Evolutionary conservation across 371 early-diverging fungal genomes (phyloP), one percentile per base, ranked within the genome.

Genomic region (Mortierella sp.): DNA sequence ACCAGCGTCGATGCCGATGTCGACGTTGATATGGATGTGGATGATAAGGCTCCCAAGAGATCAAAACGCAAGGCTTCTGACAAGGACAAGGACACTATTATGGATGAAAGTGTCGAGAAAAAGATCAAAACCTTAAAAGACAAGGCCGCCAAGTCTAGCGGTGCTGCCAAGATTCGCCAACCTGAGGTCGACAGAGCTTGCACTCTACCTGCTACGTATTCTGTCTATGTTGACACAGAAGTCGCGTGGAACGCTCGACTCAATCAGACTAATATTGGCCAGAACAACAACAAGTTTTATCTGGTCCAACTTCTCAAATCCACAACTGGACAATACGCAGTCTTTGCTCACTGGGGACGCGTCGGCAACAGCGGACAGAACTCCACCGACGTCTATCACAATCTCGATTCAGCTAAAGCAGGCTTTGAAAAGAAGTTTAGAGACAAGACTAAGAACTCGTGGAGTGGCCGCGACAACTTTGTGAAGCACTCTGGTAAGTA

Each of bases 231-330:
- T 20, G 88, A 87, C 26, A 59, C 49, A 32, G 85, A 73, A 11
- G 72, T 73, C 16, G 83, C 84, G 11, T 89, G 86, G 85, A 88
- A 92, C 66, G 87, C 86, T 20, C 84, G 89, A 73, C 75, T 92
- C 68, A 92, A 91, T 73, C 91, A 90, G 68, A 91, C 92, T 37
- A 83, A 92, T 60, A 88, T 92, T 65, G 67, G 70, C n/a, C 64
- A 43, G 30, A 92, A 92, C 84, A 90, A 88, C 85, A 92, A 92
- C 87, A 92, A 92, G 76, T 92, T 90, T 63, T 92, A 89, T 73
- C 59, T 89, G 64, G 84, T 91, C 68, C 92, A 92, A 71, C 78
- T 92, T 20, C 73, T 91, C 54, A 76, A 84, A 62, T 24, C 64
- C 43, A 30, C 32, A 6, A 20, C 32, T 5, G 39, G 37, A 2